Evolutionary conservation across 2,329 filamentous ascomycete species (phyloP), one percentile per base, ranked within the genome.

Genomic region (Westerdykella sp.): DNA sequence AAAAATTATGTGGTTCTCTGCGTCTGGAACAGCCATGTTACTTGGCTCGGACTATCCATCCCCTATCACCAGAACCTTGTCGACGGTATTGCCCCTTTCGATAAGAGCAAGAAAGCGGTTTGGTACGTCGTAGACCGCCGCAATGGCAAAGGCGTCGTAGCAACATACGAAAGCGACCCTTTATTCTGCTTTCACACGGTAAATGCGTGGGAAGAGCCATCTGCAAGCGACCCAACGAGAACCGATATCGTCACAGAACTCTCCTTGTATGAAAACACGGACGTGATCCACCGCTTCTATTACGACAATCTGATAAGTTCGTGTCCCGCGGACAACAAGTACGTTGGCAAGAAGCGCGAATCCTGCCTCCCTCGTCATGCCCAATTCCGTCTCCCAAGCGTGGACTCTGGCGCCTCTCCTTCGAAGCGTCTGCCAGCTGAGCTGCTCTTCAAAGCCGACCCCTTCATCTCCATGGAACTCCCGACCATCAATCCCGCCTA

Each of bases 141-240:
- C 3, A 66, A 72, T 2, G 76, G 73, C 4, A 73, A 73, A 38
- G 86, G 87, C 0, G 68, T 93, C 0, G 74, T 93, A 0, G 83
- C 79, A 6, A 78, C 74, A 1, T 90, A 85, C 55, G 76, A 82
- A 14, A 83, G 79, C 13, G 74, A 78, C 0, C 76, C 84, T 0
- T 81, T 81, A 37, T 94, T 90, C 70, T 83, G 80, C 65, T 94
- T 94, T 63, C 87, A 95, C 66, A 79, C 78, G 0, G 72, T 87
- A 59, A 94, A 94, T 53, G 78, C 85, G 0, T 93, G 82, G 60
- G 85, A 91, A 55, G 77, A 86, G 49, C 53, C 63, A 0, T 69
- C 65, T 0, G 41, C 61, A 3, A 51, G 42, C 15, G 52, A 63
- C 22, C 47, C 59, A 2, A 54, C 21, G 40, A 68, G 72, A n/a